Conservation (phyloP, 192 early-diverging fungal species). For the Gryganskiella cystojenkinii region DNA sequence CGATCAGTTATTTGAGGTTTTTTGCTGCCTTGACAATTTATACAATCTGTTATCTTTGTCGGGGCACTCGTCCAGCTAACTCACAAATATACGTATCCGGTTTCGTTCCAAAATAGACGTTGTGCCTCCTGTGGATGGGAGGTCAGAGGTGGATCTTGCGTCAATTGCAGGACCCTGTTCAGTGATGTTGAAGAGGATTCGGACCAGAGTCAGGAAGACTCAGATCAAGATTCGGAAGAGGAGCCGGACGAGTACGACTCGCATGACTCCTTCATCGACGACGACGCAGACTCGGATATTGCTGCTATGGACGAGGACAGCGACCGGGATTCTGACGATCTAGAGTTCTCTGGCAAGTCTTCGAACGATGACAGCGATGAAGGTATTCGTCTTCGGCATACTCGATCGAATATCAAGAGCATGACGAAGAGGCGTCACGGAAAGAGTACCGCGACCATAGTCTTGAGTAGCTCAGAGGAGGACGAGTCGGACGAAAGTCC, state of each 20-base stretch:
- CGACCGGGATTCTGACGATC: conserved; percentile 1
- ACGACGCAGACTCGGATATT: too few relatives aligned
- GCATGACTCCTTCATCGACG: conserved; percentile 47
- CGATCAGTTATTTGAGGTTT: too few relatives aligned
- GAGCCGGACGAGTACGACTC: conserved; percentile 43
- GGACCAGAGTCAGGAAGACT: conserved; percentile 26
- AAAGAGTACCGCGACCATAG: too few relatives aligned
- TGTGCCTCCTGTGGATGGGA: conserved; percentile 48
- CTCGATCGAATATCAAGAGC: not conserved
- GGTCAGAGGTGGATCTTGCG: conserved; percentile 24
- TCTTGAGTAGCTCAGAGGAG: not conserved
- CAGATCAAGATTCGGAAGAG: conserved; percentile 15
- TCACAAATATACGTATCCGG: not conserved
- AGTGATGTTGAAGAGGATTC: conserved; percentile 36
- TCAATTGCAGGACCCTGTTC: conserved; percentile 31
- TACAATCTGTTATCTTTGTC: too few relatives aligned
- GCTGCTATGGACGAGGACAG: not conserved
- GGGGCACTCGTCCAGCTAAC: too few relatives aligned
- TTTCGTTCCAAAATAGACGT: conserved; percentile 11
- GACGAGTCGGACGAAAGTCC: not conserved
- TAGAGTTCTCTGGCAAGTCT: conserved; percentile 3
- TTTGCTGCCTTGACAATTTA: too few relatives aligned
- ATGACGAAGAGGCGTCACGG: too few relatives aligned
- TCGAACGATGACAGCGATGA: conserved; percentile 2
- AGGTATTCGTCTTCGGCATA: not conserved